These are phyloP conservation scores for Backusella tuberculispora DNA, from an alignment of 192 early-diverging fungal species.

Conservation along the genomic window DNA sequence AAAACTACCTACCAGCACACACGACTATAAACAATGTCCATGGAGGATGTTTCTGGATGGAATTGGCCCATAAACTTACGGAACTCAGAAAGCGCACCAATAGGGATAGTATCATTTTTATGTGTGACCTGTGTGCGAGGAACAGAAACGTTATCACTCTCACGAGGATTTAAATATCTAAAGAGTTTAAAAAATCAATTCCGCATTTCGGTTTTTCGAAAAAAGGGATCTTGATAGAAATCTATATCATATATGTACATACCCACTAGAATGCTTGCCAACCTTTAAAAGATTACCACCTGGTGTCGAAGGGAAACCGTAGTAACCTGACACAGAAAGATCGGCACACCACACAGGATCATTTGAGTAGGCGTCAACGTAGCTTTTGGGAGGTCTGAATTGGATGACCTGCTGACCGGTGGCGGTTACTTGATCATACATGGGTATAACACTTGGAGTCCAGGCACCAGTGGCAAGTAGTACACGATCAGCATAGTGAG, in stretches of 20 bases:
- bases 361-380: slow-evolving; percentile 7
- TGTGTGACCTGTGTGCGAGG: slow-evolving; percentile 37
- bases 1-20: slow-evolving; percentile 45
- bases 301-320: slow-evolving; percentile 52
- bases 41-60: slow-evolving; percentile 39
- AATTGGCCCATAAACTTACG: slow-evolving; percentile 41
- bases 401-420: slow-evolving; percentile 57
- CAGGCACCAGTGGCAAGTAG: slow-evolving; percentile 53
- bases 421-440: slow-evolving; percentile 41
- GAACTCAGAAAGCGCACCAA: slow-evolving; percentile 35
- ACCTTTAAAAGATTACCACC: slow-evolving; percentile 49
- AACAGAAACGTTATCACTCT: slow-evolving; percentile 33
- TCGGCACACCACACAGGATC: slow-evolving; percentile 58
- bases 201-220: not conserved
- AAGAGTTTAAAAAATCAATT: not conserved
- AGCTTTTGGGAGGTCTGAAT: slow-evolving; percentile 34
- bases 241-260: slow-evolving; percentile 2
- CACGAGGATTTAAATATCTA: slow-evolving; percentile 48
- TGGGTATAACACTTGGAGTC: slow-evolving; percentile 45
- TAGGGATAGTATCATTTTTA: slow-evolving; percentile 40
- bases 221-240: not conserved
- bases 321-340: slow-evolving; percentile 46
- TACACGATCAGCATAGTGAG: slow-evolving; percentile 42
- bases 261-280: slow-evolving; percentile 45
- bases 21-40: slow-evolving; percentile 42